A percentile compares a stretch with the other conserved stretches of the same genome.
Evolutionary conservation across 106 monocot species (phyloP).

Genomic region (Dendrobium huoshanense): DNA sequence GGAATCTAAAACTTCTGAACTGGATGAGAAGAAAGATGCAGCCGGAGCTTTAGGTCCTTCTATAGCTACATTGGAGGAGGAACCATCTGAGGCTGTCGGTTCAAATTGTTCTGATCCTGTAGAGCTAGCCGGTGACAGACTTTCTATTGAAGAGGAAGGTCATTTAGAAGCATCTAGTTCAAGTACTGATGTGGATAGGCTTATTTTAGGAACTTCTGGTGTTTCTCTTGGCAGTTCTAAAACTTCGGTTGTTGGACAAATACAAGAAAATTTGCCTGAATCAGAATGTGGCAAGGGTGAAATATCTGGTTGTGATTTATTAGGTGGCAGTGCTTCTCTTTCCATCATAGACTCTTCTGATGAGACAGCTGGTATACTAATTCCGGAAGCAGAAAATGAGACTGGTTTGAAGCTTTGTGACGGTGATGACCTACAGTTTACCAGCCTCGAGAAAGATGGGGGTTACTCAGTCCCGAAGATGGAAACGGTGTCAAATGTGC

Average conservation of each 20-base stretch:
- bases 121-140: neutral
- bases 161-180: slow-evolving; percentile 12
- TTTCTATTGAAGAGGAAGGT: slow-evolving; percentile 3
- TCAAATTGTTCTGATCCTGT: neutral
- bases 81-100: slow-evolving; percentile 3
- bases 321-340: slow-evolving; percentile 4
- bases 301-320: slow-evolving; percentile 3
- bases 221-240: slow-evolving; percentile 6
- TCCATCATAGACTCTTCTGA: slow-evolving; percentile 12
- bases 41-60: neutral
- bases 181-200: slow-evolving; percentile 1
- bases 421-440: neutral
- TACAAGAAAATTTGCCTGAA: slow-evolving; percentile 8
- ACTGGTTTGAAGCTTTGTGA: neutral
- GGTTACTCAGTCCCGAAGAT: neutral
- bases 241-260: slow-evolving; percentile 3
- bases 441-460: neutral
- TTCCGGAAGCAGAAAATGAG: neutral
- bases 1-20: slow-evolving; percentile 8
- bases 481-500: neutral
- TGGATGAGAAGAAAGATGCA: slow-evolving; percentile 6
- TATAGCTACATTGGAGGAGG: slow-evolving; percentile 13
- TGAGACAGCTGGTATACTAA: neutral
- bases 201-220: neutral
- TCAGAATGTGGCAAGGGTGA: slow-evolving; percentile 4